Conservation (phyloP, 768 basidiomycete species). For the Calocybe gangraenosa region DNA sequence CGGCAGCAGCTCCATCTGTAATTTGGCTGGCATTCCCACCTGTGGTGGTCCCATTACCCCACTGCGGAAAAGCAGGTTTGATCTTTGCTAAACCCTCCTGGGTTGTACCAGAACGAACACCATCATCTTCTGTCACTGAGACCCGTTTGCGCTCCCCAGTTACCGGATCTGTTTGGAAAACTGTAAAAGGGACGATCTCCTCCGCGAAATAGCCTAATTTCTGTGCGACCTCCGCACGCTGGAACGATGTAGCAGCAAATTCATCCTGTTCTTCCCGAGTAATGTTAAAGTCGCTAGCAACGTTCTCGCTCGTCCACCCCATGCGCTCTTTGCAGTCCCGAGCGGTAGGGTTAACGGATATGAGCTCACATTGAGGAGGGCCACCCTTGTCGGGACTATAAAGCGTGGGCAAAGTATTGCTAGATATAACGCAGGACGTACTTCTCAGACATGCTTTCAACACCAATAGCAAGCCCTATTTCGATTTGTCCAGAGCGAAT, state of each 20-base stretch:
- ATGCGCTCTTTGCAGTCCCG: slow-evolving; percentile 67
- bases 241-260: slow-evolving; percentile 45
- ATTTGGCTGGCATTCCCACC: slow-evolving; percentile 86
- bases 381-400: slow-evolving; percentile 62
- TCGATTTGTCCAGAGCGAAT: slow-evolving; percentile 82
- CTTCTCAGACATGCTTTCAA: slow-evolving; percentile 84
- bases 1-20: slow-evolving; percentile 78
- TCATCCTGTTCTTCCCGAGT: slow-evolving; percentile 73
- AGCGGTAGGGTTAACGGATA: slow-evolving; percentile 46
- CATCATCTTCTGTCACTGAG: slow-evolving; percentile 65
- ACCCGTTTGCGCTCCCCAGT: slow-evolving; percentile 44
- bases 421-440: slow-evolving; percentile 24
- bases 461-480: slow-evolving; percentile 81
- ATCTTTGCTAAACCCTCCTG: slow-evolving; percentile 60
- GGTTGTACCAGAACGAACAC: slow-evolving; percentile 73
- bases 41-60: slow-evolving; percentile 69
- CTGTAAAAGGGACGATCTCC: slow-evolving; percentile 78
- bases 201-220: slow-evolving; percentile 56
- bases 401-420: not conserved
- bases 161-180: slow-evolving; percentile 51
- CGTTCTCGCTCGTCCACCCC: slow-evolving; percentile 91
- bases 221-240: slow-evolving; percentile 70
- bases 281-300: slow-evolving; percentile 69
- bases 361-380: slow-evolving; percentile 55
- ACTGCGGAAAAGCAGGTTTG: slow-evolving; percentile 77